Percentiles rank a stretch among this genome's conserved stretches.
These are phyloP conservation scores for Psilocybe sp. DNA, from an alignment of 768 basidiomycete genomes.

Conservation along the genomic window DNA sequence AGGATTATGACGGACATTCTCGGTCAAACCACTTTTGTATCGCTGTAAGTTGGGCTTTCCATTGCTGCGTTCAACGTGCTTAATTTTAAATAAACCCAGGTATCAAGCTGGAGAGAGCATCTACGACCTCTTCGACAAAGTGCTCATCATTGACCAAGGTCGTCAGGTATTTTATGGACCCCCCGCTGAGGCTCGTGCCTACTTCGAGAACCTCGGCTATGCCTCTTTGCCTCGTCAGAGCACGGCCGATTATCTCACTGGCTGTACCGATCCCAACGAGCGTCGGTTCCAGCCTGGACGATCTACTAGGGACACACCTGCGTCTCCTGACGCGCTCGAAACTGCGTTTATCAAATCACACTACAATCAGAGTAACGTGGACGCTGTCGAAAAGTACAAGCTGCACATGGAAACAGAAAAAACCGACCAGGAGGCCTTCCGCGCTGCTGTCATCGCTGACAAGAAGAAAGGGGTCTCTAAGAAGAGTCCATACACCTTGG, in stretches of 20 bases:
- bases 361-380: conserved; percentile 39
- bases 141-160: conserved; percentile 78
- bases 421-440: conserved; percentile 73
- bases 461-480: conserved; percentile 77
- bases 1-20: conserved; percentile 83
- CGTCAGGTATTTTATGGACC: conserved; percentile 82
- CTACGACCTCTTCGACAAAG: conserved; percentile 82
- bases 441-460: conserved; percentile 68
- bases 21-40: conserved; percentile 77
- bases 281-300: conserved; percentile 71
- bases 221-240: conserved; percentile 76
- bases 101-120: conserved; percentile 85
- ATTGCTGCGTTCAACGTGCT: neutral
- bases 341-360: conserved; percentile 53
- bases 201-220: conserved; percentile 78
- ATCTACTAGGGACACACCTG: conserved; percentile 57
- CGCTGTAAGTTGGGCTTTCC: conserved; percentile 44
- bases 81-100: conserved; percentile 21
- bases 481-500: conserved; percentile 81
- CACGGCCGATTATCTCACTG: conserved; percentile 83
- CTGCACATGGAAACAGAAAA: conserved; percentile 54
- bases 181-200: conserved; percentile 66
- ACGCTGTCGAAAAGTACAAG: conserved; percentile 55
- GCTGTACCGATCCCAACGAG: conserved; percentile 83
- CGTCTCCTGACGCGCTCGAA: conserved; percentile 67